Percentiles rank a stretch among this genome's conserved stretches.
Conservation (phyloP, 225 moss, liverwort and hornwort genomes). For the Neckera pumila region DNA sequence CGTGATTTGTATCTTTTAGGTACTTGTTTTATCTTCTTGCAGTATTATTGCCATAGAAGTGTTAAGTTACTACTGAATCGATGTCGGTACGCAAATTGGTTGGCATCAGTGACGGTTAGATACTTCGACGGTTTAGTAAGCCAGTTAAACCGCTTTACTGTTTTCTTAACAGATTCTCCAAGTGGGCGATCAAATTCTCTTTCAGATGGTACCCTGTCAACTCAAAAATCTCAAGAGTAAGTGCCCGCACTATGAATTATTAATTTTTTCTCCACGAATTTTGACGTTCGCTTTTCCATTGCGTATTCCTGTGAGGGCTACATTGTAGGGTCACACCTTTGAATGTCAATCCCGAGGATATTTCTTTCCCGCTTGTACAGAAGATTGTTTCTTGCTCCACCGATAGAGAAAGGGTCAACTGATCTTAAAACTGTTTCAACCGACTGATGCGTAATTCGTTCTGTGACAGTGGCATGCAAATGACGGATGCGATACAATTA, state of each 20-base stretch:
- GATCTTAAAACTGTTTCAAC: not conserved
- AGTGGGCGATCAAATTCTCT: slow-evolving; percentile 41
- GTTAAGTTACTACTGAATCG: not conserved
- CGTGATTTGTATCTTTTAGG: not conserved
- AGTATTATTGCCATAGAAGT: not conserved
- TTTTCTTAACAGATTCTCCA: slow-evolving; percentile 34
- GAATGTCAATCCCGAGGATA: not conserved
- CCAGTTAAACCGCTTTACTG: not conserved
- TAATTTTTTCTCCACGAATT: not conserved
- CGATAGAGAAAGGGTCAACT: not conserved
- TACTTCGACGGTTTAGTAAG: not conserved
- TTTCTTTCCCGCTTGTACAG: not conserved
- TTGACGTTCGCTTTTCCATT: too few species aligned
- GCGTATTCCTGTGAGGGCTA: not conserved
- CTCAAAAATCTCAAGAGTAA: slow-evolving; percentile 56
- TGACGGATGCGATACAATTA: slow-evolving; percentile 77
- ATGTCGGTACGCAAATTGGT: not conserved
- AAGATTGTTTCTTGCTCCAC: not conserved
- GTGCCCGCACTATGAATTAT: not conserved
- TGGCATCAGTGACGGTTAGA: not conserved
- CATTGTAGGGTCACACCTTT: not conserved
- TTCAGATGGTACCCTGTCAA: slow-evolving; percentile 29
- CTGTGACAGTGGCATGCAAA: slow-evolving; percentile 60
- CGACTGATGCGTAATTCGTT: not conserved
- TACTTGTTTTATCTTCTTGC: not conserved